Evolutionary conservation across 139 green algal genomes (phyloP).

Genomic region (Zygnema circumcarinatum): DNA sequence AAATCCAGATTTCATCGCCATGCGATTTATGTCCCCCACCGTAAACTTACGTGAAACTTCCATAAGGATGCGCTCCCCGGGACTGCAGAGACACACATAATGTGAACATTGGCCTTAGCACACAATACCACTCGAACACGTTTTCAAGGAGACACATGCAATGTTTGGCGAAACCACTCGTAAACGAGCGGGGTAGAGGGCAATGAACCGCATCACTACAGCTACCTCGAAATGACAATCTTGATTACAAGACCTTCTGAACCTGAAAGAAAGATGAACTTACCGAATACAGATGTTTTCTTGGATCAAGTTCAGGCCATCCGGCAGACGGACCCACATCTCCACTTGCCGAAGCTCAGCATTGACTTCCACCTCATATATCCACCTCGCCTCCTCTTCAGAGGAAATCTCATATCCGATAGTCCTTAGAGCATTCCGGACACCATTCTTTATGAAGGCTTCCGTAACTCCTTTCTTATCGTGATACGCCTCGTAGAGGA

Average conservation of each 20-base stretch:
- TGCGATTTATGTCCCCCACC: slow-evolving; percentile 29
- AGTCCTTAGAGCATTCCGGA: slow-evolving; percentile 33
- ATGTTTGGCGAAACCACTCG: no score
- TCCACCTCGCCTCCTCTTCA: slow-evolving; percentile 48
- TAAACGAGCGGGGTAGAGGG: no score
- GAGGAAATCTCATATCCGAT: slow-evolving; percentile 4
- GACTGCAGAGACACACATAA: slow-evolving; percentile 10
- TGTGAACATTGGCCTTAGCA: neutral
- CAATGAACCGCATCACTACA: no score
- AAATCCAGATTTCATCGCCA: slow-evolving; percentile 52
- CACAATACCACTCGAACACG: no score
- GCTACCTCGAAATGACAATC: no score
- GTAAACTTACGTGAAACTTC: slow-evolving; percentile 75
- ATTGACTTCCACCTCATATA: slow-evolving; percentile 56
- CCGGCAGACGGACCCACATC: slow-evolving; percentile 47
- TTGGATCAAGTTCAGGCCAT: slow-evolving; percentile 5
- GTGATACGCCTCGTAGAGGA: slow-evolving; percentile 68
- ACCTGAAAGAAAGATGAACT: neutral
- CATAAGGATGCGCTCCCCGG: slow-evolving; percentile 69
- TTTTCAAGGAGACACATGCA: no score
- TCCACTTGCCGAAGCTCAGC: slow-evolving; percentile 34
- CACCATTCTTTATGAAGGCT: slow-evolving; percentile 73
- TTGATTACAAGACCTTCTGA: no score
- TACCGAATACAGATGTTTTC: neutral
- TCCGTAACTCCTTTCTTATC: slow-evolving; percentile 70